Evolutionary conservation across 768 basidiomycete genomes (phyloP).

Genomic region (Melanogaster broomeanus): DNA sequence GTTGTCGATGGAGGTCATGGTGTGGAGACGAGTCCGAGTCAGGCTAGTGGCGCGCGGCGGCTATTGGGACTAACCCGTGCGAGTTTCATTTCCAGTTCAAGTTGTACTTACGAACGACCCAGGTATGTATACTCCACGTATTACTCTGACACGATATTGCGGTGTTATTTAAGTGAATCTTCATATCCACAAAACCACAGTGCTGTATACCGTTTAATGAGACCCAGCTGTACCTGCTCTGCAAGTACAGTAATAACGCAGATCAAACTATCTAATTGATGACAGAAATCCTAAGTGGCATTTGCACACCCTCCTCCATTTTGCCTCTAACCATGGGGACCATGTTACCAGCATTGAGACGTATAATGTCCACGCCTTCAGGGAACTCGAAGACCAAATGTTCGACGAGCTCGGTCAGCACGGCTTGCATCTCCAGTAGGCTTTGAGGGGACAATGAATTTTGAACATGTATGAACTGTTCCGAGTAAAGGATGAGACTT

Average conservation of each 20-base stretch:
- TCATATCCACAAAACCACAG: too few relatives aligned
- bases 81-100: too few relatives aligned
- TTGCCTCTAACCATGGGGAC: slow-evolving; percentile 34
- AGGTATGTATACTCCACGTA: too few relatives aligned
- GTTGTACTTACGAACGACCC: too few relatives aligned
- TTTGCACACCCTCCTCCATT: slow-evolving; percentile 27
- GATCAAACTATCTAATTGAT: slow-evolving; percentile 5
- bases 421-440: slow-evolving; percentile 36
- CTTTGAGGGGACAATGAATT: slow-evolving; percentile 11
- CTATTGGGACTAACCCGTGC: slow-evolving; percentile 61
- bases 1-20: slow-evolving; percentile 36
- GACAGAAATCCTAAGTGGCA: slow-evolving; percentile 34
- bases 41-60: slow-evolving; percentile 41
- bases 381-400: slow-evolving; percentile 37
- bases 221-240: too few relatives aligned
- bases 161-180: too few relatives aligned
- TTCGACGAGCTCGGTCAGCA: slow-evolving; percentile 36
- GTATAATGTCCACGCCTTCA: slow-evolving; percentile 30
- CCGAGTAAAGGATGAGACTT: neutral
- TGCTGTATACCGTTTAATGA: too few relatives aligned
- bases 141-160: too few relatives aligned
- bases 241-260: too few relatives aligned
- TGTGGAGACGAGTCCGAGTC: slow-evolving; percentile 33
- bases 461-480: neutral
- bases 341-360: slow-evolving; percentile 34